Percentiles rank a stretch among this genome's conserved stretches.
Evolutionary conservation across 164 flowering plant genomes (phyloP).

Genomic region (Berberis vulgaris): DNA sequence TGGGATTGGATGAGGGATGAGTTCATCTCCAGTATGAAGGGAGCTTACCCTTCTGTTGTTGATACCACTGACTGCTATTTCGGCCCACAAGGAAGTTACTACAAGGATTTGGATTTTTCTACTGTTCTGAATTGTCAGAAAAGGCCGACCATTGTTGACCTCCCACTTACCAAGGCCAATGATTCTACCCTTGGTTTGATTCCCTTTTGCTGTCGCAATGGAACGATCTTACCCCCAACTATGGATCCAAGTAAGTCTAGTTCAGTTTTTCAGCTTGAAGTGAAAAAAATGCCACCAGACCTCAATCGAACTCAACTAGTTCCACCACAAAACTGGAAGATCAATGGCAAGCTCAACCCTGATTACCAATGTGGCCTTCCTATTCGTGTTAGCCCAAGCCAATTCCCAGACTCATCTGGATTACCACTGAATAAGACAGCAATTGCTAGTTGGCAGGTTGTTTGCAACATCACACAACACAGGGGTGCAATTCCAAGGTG

Average conservation of each 20-base stretch:
- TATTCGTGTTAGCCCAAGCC: constrained; percentile 40
- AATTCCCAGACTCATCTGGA: constrained; percentile 35
- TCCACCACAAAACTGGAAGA: constrained; percentile 47
- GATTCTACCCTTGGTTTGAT: constrained; percentile 40
- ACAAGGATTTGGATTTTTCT: constrained; percentile 35
- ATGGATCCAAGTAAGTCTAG: constrained; percentile 46
- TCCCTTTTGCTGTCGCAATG: constrained; percentile 49
- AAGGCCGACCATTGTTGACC: constrained; percentile 43
- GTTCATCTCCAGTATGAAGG: constrained; percentile 42
- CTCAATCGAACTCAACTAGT: constrained; percentile 30
- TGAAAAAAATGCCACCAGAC: constrained; percentile 57
- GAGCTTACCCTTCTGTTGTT: constrained; percentile 39
- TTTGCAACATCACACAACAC: constrained; percentile 37
- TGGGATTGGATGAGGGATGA: constrained; percentile 64
- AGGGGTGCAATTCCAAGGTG: constrained; percentile 23
- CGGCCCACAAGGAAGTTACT: constrained; percentile 36
- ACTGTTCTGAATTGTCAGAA: constrained; percentile 36
- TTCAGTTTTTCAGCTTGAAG: constrained; percentile 41
- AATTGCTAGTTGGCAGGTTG: constrained; percentile 38
- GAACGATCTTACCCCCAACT: constrained; percentile 41
- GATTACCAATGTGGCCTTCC: constrained; percentile 48
- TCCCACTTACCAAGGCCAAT: constrained; percentile 34
- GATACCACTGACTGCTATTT: constrained; percentile 36
- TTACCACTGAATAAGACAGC: constrained; percentile 24
- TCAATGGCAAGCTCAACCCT: constrained; percentile 39